A percentile compares a stretch with the other conserved stretches of the same genome.
Conservation (phyloP, 2,329 filamentous ascomycete genomes). For the Trichophyton benhamiae region DNA sequence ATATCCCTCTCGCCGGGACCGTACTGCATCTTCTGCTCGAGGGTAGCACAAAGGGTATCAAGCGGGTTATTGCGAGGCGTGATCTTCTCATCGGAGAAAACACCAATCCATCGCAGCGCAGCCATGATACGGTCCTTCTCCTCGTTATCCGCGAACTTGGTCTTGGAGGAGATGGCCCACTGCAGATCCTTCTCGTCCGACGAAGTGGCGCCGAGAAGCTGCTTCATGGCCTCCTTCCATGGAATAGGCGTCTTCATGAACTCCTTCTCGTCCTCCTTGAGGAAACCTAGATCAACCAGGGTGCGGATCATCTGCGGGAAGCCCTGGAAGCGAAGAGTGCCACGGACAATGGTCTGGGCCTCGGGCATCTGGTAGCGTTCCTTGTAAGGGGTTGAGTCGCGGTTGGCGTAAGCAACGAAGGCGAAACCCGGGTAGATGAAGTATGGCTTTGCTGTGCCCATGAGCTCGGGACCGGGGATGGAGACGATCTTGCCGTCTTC, state of each 20-base stretch:
- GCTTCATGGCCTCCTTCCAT: constrained; percentile 77
- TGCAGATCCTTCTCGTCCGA: constrained; percentile 56
- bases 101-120: constrained; percentile 58
- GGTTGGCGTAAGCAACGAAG: constrained; percentile 87
- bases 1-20: constrained; percentile 72
- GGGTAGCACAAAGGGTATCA: constrained; percentile 77
- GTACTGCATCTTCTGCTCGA: constrained; percentile 88
- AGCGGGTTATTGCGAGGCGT: constrained; percentile 65
- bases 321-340: constrained; percentile 73
- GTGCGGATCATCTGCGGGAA: constrained; percentile 84
- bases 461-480: constrained; percentile 56
- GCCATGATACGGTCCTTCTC: constrained; percentile 58
- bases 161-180: constrained; percentile 62
- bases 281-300: constrained; percentile 81
- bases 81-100: constrained; percentile 57
- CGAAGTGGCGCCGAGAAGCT: constrained; percentile 59
- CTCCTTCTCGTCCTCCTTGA: constrained; percentile 55
- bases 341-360: constrained; percentile 72
- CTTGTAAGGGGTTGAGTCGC: constrained; percentile 76
- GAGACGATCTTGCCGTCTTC: constrained; percentile 64
- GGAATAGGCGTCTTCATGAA: constrained; percentile 54
- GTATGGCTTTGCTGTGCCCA: constrained; percentile 81
- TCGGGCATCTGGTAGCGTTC: constrained; percentile 88
- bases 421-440: constrained; percentile 78
- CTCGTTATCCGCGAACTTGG: constrained; percentile 55